Percentiles rank a stretch among this genome's conserved stretches.
Conservation (phyloP, 148 eudicot species). For the Cornus florida region DNA sequence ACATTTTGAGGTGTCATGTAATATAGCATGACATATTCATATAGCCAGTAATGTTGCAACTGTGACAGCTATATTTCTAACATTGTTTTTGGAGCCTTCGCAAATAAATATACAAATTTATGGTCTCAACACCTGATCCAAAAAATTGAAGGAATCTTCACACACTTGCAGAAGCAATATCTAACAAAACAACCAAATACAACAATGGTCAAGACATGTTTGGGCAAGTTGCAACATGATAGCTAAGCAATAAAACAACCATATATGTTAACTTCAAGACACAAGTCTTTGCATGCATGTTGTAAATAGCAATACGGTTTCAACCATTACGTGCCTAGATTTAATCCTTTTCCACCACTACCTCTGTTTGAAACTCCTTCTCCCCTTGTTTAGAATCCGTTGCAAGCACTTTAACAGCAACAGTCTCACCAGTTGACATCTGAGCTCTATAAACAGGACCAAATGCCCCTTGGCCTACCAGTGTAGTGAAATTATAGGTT, state of each 20-base stretch:
- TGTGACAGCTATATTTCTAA: no score
- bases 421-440: slow-evolving; percentile 83
- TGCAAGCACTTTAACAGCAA: slow-evolving; percentile 94
- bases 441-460: slow-evolving; percentile 97
- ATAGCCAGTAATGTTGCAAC: no score
- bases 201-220: no score
- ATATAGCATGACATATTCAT: no score
- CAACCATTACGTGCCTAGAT: not conserved
- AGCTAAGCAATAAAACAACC: not conserved
- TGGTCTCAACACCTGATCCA: no score
- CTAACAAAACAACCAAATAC: no score
- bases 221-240: no score
- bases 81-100: no score
- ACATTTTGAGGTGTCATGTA: no score
- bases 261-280: not conserved
- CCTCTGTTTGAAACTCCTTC: slow-evolving; percentile 92
- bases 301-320: not conserved
- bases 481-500: slow-evolving; percentile 82
- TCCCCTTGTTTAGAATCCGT: slow-evolving; percentile 94
- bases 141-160: no score
- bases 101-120: no score
- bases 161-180: no score
- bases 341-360: slow-evolving; percentile 25
- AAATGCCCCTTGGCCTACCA: slow-evolving; percentile 92
- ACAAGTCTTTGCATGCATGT: not conserved